Conservation (phyloP, 345 rosid genomes). For the Combretum micranthum region DNA sequence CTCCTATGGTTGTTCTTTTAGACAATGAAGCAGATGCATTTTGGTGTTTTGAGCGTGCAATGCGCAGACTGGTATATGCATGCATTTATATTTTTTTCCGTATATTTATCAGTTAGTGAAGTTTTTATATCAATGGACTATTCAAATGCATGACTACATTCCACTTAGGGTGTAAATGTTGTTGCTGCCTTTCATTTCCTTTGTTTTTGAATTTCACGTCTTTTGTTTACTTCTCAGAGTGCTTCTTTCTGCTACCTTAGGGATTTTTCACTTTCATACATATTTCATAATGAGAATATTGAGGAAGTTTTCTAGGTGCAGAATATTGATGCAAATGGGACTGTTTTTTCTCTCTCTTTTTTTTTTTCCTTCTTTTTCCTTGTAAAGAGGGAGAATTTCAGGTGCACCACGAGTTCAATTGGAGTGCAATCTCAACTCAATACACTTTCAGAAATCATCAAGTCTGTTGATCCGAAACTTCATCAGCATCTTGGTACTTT, state of each 20-base stretch:
- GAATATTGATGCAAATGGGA: neutral
- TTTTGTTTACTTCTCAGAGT: too few species aligned
- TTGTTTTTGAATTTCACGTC: too few species aligned
- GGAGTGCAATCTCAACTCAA: constrained; percentile 90
- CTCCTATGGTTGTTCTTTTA: constrained; percentile 83
- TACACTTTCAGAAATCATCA: constrained; percentile 77
- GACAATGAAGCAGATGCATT: constrained; percentile 93
- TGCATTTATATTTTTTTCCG: constrained; percentile 58
- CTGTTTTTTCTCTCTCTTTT: constrained; percentile 1
- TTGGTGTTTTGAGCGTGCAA: constrained; percentile 93
- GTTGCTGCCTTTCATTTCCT: too few species aligned
- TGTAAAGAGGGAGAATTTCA: constrained; percentile 84
- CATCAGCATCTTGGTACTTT: constrained; percentile 81
- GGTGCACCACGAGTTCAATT: constrained; percentile 56
- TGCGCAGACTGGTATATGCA: constrained; percentile 68
- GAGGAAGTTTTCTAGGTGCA: neutral
- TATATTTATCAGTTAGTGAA: neutral
- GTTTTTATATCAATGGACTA: neutral
- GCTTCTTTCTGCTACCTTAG: too few species aligned
- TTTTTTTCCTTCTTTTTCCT: constrained; percentile 14
- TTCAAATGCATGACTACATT: too few species aligned
- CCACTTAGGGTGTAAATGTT: too few species aligned
- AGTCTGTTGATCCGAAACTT: constrained; percentile 83
- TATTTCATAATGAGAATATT: neutral
- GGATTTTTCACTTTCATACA: too few species aligned